These are phyloP conservation scores for Phialemoniopsis sp. DNA, from an alignment of 2,329 filamentous ascomycete genomes.

Conservation along the genomic window DNA sequence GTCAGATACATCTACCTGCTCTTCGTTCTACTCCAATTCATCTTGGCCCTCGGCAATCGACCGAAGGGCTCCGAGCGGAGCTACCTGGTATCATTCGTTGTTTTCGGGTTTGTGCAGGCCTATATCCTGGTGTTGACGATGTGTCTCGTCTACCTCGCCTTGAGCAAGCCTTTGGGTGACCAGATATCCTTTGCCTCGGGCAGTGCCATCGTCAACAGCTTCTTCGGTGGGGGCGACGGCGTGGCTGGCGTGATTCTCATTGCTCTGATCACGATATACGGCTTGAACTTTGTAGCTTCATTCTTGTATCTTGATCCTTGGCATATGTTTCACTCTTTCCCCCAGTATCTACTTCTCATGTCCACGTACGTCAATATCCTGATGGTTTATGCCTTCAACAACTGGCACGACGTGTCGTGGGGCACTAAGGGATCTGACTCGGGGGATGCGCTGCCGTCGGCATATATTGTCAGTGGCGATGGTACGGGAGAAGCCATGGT, in stretches of 20 bases:
- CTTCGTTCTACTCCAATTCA: constrained; percentile 92
- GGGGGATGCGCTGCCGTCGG: no score
- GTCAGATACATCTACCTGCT: constrained; percentile 83
- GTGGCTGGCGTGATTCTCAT: constrained; percentile 95
- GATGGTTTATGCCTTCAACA: constrained; percentile 98
- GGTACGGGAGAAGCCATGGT: no score
- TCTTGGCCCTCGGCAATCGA: constrained; percentile 91
- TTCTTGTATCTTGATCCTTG: constrained; percentile 96
- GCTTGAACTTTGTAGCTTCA: constrained; percentile 93
- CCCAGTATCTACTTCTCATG: constrained; percentile 88
- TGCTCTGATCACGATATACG: constrained; percentile 81
- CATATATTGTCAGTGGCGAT: no score
- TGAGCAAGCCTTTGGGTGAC: constrained; percentile 88
- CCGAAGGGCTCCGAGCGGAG: constrained; percentile 92
- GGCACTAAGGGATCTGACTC: constrained; percentile 89
- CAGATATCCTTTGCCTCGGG: constrained; percentile 89
- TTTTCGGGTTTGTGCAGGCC: constrained; percentile 91
- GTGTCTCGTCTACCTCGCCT: constrained; percentile 81
- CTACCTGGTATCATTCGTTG: constrained; percentile 81
- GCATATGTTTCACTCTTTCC: constrained; percentile 95
- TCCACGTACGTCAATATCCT: constrained; percentile 95
- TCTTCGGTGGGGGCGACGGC: constrained; percentile 75
- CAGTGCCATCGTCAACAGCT: constrained; percentile 69
- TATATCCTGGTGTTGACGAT: constrained; percentile 90
- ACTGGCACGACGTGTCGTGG: constrained; percentile 98